phyloP scores from a whole-genome alignment of 2,329 filamentous ascomycete species.

The Fusarium subglutinans region DNA sequence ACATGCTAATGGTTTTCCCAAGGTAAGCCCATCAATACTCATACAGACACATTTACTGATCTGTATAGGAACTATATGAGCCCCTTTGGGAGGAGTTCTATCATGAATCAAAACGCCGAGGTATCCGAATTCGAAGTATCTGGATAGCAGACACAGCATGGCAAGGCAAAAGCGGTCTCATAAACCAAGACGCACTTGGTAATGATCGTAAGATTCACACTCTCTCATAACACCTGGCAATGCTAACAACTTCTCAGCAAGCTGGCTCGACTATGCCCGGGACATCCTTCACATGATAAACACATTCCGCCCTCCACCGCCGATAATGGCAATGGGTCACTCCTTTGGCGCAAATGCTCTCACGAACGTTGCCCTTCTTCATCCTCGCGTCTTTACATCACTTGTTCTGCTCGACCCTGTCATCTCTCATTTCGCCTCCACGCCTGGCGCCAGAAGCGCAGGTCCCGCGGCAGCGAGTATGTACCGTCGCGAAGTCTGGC shows the following conservation, averaged over 20 bases:
- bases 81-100: constrained; percentile 88
- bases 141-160: constrained; percentile 92
- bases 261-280: constrained; percentile 85
- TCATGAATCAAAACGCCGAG: constrained; percentile 62
- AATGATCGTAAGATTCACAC: constrained; percentile 75
- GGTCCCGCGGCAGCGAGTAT: constrained; percentile 70
- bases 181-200: constrained; percentile 81
- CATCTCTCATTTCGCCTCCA: constrained; percentile 62
- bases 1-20: constrained; percentile 93
- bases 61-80: constrained; percentile 82
- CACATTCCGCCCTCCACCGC: constrained; percentile 80
- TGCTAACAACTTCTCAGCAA: constrained; percentile 43
- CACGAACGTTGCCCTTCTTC: constrained; percentile 75
- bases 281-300: constrained; percentile 90
- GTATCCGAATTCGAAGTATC: constrained; percentile 79
- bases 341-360: constrained; percentile 86
- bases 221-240: background rate
- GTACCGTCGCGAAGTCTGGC: constrained; percentile 82
- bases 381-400: constrained; percentile 81
- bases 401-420: constrained; percentile 88
- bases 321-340: constrained; percentile 86
- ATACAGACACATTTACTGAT: background rate
- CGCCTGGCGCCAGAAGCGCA: constrained; percentile 47
- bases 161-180: constrained; percentile 79
- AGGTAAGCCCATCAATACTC: constrained; percentile 59